phyloP scores from a whole-genome alignment of 345 rosid genomes.

The Lumnitzera racemosa region DNA sequence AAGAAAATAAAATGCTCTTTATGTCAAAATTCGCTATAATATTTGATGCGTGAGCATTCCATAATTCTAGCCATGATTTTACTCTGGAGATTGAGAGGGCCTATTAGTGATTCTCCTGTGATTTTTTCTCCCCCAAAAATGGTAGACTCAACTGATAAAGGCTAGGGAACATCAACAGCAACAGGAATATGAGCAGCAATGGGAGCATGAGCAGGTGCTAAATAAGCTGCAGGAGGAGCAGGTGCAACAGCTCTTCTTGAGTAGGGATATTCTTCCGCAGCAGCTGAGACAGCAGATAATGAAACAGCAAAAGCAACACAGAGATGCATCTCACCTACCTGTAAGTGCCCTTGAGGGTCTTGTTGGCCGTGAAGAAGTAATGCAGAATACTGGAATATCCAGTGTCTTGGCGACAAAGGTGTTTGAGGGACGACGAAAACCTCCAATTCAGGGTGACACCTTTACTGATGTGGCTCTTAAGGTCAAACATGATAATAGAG shows the following conservation, averaged over 20 bases:
- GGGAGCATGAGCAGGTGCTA: slow-evolving; percentile 13
- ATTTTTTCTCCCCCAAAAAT: slow-evolving; percentile 4
- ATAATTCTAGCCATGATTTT: neutral
- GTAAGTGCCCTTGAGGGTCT: slow-evolving; percentile 20
- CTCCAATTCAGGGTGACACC: slow-evolving; percentile 46
- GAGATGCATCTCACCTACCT: slow-evolving; percentile 30
- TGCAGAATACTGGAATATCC: slow-evolving; percentile 32
- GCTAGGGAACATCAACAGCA: slow-evolving; percentile 31
- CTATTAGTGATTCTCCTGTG: neutral
- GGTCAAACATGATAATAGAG: slow-evolving; percentile 18
- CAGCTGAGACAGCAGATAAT: neutral
- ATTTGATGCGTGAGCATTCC: no score
- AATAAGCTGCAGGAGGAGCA: slow-evolving; percentile 27
- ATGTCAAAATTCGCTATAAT: no score
- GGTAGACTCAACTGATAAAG: slow-evolving; percentile 39
- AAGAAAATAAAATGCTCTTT: no score
- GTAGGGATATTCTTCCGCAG: slow-evolving; percentile 22
- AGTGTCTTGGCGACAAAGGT: slow-evolving; percentile 36
- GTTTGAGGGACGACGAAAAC: slow-evolving; percentile 44
- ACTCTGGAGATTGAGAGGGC: neutral
- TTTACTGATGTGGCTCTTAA: slow-evolving; percentile 34
- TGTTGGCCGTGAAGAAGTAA: slow-evolving; percentile 22
- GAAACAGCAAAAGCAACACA: slow-evolving; percentile 15
- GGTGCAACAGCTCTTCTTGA: slow-evolving; percentile 20
- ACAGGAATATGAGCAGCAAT: slow-evolving; percentile 19